Base-by-base conservation (phyloP, 2,329 filamentous ascomycete genomes). In the Incumbomyces lentus region DNA sequence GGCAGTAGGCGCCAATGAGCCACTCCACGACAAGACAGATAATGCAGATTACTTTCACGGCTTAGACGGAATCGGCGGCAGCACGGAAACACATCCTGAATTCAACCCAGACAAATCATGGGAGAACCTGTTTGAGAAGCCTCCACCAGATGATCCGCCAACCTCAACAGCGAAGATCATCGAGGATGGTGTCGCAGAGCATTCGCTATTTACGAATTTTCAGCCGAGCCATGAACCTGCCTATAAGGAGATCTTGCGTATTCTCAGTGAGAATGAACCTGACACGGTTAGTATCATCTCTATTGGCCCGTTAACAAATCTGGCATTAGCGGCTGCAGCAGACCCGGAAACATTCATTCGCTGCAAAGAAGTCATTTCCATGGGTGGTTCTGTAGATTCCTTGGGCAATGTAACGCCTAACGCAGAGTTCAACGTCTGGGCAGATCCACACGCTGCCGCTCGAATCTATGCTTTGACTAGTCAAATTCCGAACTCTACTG, bases 371-470 rank as follows among this genome's bases (percentile, higher is more conserved):
- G 76, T 98, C 2, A 82, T 95, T 3, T 85, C 95, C 39, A 98
- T 98, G 92, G 92, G 90, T 49, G 92, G 92, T 49, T 82, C 86
- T 18, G 76, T 98, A 45, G 74, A 84, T 49, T 69, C 80, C 37
- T 75, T 81, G 42, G 92, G 92, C 56, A 98, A 98, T 64, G 80
- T 81, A 54, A 82, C 77, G 0, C 90, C 92, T 1, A 78, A 83
- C 11, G 87, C 86, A 52, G 92, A 98, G 64, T 98, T 98, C 76
- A 98, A 98, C 70, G 84, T 84, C 48, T 94, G 87, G 60, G 89
- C 92, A 48, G 93, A 98, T 62, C 74, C 84, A 16, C 75, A 86
- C 34, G 84, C 86, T 22, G 78, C 84, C 0, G 85, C 86, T 10
- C 75, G 84, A 12, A 76, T 92, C 14, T 89, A 82, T 59, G 84